Evolutionary conservation across 352 stramenopile genomes (phyloP), one percentile per base, ranked within the genome.

Genomic region (Phytophthora nicotianae): DNA sequence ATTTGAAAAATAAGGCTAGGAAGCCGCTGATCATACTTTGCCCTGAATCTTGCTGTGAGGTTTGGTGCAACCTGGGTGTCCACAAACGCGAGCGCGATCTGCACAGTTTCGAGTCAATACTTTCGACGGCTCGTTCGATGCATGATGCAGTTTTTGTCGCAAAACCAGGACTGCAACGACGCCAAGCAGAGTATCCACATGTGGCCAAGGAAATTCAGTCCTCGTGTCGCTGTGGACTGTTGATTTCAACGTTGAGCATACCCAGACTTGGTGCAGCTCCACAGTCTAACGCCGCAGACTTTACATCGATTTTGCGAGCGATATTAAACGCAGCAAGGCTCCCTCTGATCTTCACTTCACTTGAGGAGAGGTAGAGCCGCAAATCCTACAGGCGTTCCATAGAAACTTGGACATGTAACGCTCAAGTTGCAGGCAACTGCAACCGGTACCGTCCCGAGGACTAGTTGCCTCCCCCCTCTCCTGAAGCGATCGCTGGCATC

Each of bases 131-230:
- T 62, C 32, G 45, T 43, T 52, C 53, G 27, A 52, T 52, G 26
- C 45, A 29, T 51, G 45, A 51, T 51, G 16, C 17, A 40, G 45
- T 35, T 59, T 7, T 38, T 24, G 49, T 58, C 41, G 50, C 58
- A 65, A 65, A 65, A 55, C 14, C 58, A 65, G 58, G 38, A 47
- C 48, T 59, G 21, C 13, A 49, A 41, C 50, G 38, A 65, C 26
- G 56, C 20, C 27, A 57, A 63, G 58, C 58, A 37, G 29, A 60
- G 29, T 19, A 43, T 21, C 23, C 21, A 40, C 40, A 45, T 53
- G 53, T 46, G 53, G 26, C 35, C 9, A 43, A 32, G 29, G 27
- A 50, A 50, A 33, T 50, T 50, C 43, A 50, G 43, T 13, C 38
- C 38, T 24, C 5, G 16, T 11, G 27, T 47, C 37, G 13, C 8